A percentile compares a stretch with the other conserved stretches of the same genome.
Evolutionary conservation across 495 filamentous ascomycete species (phyloP).

Genomic region (Cercophora samala): DNA sequence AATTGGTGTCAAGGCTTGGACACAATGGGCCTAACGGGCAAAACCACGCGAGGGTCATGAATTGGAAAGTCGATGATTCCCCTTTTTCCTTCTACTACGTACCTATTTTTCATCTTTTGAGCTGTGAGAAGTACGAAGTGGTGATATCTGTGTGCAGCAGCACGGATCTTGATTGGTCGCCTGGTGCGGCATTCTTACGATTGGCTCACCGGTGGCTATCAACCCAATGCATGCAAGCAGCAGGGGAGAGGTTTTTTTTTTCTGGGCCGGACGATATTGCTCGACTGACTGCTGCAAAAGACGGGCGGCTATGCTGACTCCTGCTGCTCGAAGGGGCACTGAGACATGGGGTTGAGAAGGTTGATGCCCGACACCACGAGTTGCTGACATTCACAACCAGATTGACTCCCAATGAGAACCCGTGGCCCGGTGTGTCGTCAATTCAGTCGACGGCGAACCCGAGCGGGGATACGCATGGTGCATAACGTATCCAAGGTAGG

Average conservation of each 20-base stretch:
- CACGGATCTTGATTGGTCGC: background rate
- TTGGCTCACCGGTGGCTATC: background rate
- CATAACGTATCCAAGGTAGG: no score
- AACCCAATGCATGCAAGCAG: background rate
- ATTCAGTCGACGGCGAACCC: background rate
- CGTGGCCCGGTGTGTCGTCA: background rate
- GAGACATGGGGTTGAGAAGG: background rate
- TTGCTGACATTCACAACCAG: background rate
- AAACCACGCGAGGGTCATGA: background rate
- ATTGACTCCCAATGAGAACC: background rate
- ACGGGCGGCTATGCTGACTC: background rate
- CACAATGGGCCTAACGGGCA: background rate
- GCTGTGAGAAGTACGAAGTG: background rate
- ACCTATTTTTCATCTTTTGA: background rate
- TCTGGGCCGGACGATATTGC: background rate
- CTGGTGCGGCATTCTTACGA: background rate
- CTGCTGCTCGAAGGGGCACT: background rate
- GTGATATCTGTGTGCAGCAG: background rate
- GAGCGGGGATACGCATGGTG: background rate
- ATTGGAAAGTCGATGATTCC: background rate
- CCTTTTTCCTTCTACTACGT: background rate
- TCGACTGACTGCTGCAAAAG: background rate
- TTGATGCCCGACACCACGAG: background rate
- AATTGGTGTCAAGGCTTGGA: background rate
- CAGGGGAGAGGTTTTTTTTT: background rate